A percentile compares a stretch with the other conserved stretches of the same genome.
Conservation (phyloP, 2,329 filamentous ascomycete species). For the Trichophyton schoenleinii region DNA sequence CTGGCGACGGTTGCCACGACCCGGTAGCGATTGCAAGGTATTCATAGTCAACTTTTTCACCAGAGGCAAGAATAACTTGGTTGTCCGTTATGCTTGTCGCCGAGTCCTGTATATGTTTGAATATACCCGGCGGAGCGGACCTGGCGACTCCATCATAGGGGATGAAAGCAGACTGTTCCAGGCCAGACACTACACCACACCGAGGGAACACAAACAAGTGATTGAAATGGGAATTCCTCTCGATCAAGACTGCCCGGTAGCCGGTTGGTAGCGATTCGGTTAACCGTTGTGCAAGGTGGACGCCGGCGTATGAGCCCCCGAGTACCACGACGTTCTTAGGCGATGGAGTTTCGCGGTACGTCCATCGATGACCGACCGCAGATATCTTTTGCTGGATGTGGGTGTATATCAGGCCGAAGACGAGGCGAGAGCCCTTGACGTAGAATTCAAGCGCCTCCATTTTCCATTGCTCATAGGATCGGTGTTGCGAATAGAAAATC, state of each 20-base stretch:
- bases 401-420: not conserved
- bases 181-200: conserved; percentile 42
- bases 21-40: conserved; percentile 48
- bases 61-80: conserved; percentile 32
- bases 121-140: conserved; percentile 26
- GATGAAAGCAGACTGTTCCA: conserved; percentile 49
- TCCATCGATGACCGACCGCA: conserved; percentile 6
- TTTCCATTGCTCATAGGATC: not conserved
- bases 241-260: conserved; percentile 46
- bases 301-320: conserved; percentile 48
- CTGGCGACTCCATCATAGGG: conserved; percentile 40
- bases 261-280: conserved; percentile 38
- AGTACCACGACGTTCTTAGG: conserved; percentile 29
- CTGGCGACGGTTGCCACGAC: conserved; percentile 35
- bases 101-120: conserved; percentile 32
- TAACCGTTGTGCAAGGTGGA: conserved; percentile 29
- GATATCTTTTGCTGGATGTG: conserved; percentile 1
- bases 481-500: not conserved
- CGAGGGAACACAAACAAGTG: conserved; percentile 50
- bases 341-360: conserved; percentile 5
- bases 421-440: not conserved
- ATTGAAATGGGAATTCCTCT: conserved; percentile 49
- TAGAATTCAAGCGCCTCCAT: conserved; percentile 6
- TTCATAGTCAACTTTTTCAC: conserved; percentile 39
- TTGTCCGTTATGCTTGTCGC: conserved; percentile 28